Evolutionary conservation across 1,139 yeast genomes (phyloP).

Genomic region (Yamadazyma aaseri): DNA sequence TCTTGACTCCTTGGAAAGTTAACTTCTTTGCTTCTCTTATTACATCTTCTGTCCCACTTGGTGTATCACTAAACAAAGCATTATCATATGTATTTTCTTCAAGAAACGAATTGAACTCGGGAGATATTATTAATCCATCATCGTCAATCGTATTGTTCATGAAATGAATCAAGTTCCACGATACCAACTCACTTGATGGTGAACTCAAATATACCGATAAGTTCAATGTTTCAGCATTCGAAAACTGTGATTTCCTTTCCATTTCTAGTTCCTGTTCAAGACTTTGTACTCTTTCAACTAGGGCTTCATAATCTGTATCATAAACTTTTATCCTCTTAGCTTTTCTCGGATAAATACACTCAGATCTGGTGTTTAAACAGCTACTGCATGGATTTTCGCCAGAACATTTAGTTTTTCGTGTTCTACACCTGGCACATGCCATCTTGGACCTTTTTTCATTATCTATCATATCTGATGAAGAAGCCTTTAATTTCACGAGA

Average conservation of each 20-base stretch:
- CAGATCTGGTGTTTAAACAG: constrained; percentile 17
- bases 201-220: constrained; percentile 24
- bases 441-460: constrained; percentile 11
- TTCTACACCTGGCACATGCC: constrained; percentile 27
- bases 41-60: constrained; percentile 3
- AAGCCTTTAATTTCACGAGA: too few species aligned
- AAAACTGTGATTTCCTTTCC: constrained; percentile 3
- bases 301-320: constrained; percentile 25
- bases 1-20: constrained; percentile 2
- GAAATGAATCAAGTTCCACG: constrained; percentile 26
- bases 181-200: constrained; percentile 26
- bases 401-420: constrained; percentile 28
- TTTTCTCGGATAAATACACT: constrained; percentile 25
- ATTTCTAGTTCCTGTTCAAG: constrained; percentile 15
- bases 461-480: too few species aligned
- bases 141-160: constrained; percentile 10
- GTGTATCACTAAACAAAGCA: constrained; percentile 9
- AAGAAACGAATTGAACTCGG: constrained; percentile 24
- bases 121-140: constrained; percentile 18
- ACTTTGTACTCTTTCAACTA: constrained; percentile 15
- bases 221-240: constrained; percentile 7
- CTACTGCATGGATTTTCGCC: constrained; percentile 24
- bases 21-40: constrained; percentile 1
- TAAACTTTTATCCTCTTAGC: constrained; percentile 20
- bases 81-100: constrained; percentile 25